Conservation (phyloP, 495 filamentous ascomycete species). For the Darksidea phi region DNA sequence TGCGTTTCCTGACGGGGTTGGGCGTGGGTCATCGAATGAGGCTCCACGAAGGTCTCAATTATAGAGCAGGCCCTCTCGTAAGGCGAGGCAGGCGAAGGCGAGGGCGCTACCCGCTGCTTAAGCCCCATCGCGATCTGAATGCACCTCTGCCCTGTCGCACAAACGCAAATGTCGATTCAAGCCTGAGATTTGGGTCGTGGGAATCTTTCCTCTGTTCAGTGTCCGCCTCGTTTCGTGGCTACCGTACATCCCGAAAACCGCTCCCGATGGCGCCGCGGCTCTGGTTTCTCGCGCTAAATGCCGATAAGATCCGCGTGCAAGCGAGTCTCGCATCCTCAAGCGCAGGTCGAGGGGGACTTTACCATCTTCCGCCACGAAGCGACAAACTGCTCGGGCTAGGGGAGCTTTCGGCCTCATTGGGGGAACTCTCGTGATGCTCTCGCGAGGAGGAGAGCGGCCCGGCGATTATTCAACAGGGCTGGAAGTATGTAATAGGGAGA, state of each 20-base stretch:
- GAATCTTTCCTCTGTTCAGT: too few species aligned
- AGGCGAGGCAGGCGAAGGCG: not conserved
- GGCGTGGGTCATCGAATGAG: not conserved
- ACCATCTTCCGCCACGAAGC: not conserved
- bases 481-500: not conserved
- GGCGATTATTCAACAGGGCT: not conserved
- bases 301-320: not conserved
- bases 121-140: not conserved
- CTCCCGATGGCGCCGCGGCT: not conserved
- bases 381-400: not conserved
- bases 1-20: not conserved
- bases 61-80: not conserved
- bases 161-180: too few species aligned
- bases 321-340: not conserved
- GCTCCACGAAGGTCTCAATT: not conserved
- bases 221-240: too few species aligned
- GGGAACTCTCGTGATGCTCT: not conserved
- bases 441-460: not conserved
- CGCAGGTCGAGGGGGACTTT: not conserved
- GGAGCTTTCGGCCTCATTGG: too few species aligned
- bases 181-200: too few species aligned
- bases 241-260: not conserved
- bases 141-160: not conserved
- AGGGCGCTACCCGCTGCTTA: not conserved
- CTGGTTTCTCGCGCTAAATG: not conserved